Evolutionary conservation across 176 grass and related monocot genomes (phyloP).

Genomic region (Themeda triandra): DNA sequence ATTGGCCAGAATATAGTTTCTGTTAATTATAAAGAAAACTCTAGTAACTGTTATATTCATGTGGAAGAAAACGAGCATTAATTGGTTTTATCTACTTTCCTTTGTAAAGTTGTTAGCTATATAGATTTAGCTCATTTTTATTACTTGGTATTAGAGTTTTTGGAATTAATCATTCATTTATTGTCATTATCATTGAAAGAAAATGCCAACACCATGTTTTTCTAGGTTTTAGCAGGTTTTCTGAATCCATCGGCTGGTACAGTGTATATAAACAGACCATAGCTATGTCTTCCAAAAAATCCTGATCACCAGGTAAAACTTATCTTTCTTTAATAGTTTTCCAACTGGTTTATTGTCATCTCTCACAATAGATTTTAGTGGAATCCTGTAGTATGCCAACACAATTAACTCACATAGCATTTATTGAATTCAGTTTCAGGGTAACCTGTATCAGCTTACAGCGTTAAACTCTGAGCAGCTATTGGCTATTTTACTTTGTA

Average conservation of each 20-base stretch:
- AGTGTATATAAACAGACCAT: slow-evolving; percentile 58
- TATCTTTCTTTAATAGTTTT: too few species aligned
- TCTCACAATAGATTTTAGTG: too few species aligned
- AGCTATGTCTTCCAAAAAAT: slow-evolving; percentile 99
- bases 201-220: slow-evolving; percentile 24
- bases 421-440: slow-evolving; percentile 11
- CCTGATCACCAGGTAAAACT: slow-evolving; percentile 73
- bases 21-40: too few species aligned
- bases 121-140: too few species aligned
- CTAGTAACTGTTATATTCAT: too few species aligned
- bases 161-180: neutral
- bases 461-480: slow-evolving; percentile 43
- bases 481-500: slow-evolving; percentile 44
- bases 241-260: slow-evolving; percentile 52
- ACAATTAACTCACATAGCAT: neutral
- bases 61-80: too few species aligned
- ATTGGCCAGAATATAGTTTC: too few species aligned
- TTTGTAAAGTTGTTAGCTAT: too few species aligned
- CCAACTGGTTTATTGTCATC: too few species aligned
- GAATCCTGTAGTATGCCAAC: neutral
- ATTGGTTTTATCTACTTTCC: too few species aligned
- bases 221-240: slow-evolving; percentile 85
- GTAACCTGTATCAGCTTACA: slow-evolving; percentile 39
- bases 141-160: neutral
- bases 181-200: neutral